These are phyloP conservation scores for Sphagnum magellanicum DNA, from an alignment of 228 moss, liverwort and hornwort species.

Conservation along the genomic window DNA sequence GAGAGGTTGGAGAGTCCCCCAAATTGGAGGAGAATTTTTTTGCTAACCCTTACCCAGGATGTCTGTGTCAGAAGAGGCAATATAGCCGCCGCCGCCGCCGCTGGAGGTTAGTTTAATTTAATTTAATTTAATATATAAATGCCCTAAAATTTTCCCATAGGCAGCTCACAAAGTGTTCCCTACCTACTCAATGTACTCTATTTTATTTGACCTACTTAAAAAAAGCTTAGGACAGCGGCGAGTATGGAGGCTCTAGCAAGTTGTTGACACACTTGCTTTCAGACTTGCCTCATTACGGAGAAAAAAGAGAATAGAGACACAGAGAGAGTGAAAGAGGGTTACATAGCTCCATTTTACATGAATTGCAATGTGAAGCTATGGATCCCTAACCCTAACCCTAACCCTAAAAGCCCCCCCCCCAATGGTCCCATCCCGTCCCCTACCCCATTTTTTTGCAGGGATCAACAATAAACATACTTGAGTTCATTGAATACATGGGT, in stretches of 20 bases:
- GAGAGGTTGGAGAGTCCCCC: slow-evolving; percentile 35
- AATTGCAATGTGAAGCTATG: slow-evolving; percentile 27
- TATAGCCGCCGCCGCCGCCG: slow-evolving; percentile 19
- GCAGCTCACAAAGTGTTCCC: background rate
- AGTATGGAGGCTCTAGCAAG: background rate
- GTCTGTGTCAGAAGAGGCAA: slow-evolving; percentile 47
- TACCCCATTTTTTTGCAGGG: background rate
- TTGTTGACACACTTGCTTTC: background rate
- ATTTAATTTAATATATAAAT: slow-evolving; percentile 4
- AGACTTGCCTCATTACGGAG: background rate
- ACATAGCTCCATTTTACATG: slow-evolving; percentile 28
- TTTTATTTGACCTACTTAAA: background rate
- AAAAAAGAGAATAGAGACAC: background rate
- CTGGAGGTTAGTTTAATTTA: too few species aligned
- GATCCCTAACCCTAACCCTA: slow-evolving; percentile 4
- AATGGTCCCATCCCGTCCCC: too few species aligned
- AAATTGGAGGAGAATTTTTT: slow-evolving; percentile 75
- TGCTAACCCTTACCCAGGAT: slow-evolving; percentile 72
- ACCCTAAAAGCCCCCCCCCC: too few species aligned
- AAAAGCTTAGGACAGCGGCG: background rate
- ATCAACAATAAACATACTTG: background rate
- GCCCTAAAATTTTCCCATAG: slow-evolving; percentile 9
- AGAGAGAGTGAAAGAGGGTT: slow-evolving; percentile 3
- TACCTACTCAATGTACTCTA: slow-evolving; percentile 16
- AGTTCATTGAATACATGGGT: background rate